A percentile compares a stretch with the other conserved stretches of the same genome.
phyloP scores from a whole-genome alignment of 2,329 filamentous ascomycete genomes.

The Graphilbum fragrans region DNA sequence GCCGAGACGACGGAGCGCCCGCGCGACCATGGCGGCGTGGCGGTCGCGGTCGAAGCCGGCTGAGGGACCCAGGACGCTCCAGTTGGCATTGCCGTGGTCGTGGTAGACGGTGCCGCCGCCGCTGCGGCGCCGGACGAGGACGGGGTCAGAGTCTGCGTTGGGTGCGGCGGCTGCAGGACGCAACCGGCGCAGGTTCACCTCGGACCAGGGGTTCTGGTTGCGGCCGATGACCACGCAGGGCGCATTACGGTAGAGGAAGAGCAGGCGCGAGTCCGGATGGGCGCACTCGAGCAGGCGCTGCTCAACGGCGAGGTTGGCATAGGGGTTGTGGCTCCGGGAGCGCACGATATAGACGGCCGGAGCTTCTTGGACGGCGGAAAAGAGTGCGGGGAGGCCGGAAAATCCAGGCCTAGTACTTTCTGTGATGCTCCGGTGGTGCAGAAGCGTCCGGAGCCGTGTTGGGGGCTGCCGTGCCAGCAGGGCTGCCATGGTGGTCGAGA shows the following conservation, averaged over 20 bases:
- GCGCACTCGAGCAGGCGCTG: slow-evolving; percentile 74
- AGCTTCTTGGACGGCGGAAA: too few species aligned
- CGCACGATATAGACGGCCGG: slow-evolving; percentile 51
- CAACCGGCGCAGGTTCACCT: slow-evolving; percentile 63
- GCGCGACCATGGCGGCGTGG: slow-evolving; percentile 86
- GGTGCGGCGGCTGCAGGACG: slow-evolving; percentile 7
- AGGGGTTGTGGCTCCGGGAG: slow-evolving; percentile 60
- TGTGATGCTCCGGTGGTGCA: too few species aligned
- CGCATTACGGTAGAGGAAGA: slow-evolving; percentile 80
- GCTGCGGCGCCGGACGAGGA: slow-evolving; percentile 68
- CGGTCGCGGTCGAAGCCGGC: slow-evolving; percentile 67
- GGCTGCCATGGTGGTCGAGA: too few species aligned
- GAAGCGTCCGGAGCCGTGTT: too few species aligned
- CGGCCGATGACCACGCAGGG: slow-evolving; percentile 85
- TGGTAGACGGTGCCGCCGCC: slow-evolving; percentile 94
- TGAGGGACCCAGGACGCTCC: slow-evolving; percentile 77
- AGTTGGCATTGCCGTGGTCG: slow-evolving; percentile 87
- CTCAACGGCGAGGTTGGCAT: slow-evolving; percentile 87
- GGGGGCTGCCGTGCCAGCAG: too few species aligned
- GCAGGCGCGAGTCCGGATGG: slow-evolving; percentile 57
- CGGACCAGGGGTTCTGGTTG: slow-evolving; percentile 96
- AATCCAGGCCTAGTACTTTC: too few species aligned
- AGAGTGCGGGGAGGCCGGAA: too few species aligned
- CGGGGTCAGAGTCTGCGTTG: slow-evolving; percentile 2
- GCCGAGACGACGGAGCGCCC: slow-evolving; percentile 55